Conservation (phyloP, 169 alveolate genomes). For the Plasmodium yoelii region DNA sequence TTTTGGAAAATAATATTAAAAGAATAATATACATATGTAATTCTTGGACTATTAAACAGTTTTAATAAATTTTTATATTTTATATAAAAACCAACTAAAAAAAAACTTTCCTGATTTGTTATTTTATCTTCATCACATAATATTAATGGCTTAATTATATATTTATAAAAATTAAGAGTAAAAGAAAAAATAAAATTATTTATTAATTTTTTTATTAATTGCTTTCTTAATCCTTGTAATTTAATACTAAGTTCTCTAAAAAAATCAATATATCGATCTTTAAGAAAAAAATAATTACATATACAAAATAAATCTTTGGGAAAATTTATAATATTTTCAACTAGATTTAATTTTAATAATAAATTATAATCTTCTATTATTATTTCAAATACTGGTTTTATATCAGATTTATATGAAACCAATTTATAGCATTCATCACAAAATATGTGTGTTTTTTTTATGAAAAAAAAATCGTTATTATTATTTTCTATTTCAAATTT, state of each 20-base stretch:
- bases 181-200: constrained; percentile 57
- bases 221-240: constrained; percentile 29
- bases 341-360: constrained; percentile 22
- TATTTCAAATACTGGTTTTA: constrained; percentile 15
- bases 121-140: constrained; percentile 53
- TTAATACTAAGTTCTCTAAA: constrained; percentile 49
- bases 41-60: constrained; percentile 61
- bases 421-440: constrained; percentile 43
- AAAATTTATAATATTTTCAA: constrained; percentile 3
- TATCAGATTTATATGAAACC: constrained; percentile 20
- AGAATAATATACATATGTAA: constrained; percentile 40
- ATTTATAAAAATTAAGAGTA: constrained; percentile 46
- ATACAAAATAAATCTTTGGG: constrained; percentile 34
- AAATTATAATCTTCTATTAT: constrained; percentile 49
- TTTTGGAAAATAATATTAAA: constrained; percentile 45
- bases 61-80: constrained; percentile 41
- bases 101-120: constrained; percentile 20
- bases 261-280: constrained; percentile 45
- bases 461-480: constrained; percentile 23
- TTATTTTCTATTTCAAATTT: not conserved
- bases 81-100: constrained; percentile 60
- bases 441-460: constrained; percentile 60
- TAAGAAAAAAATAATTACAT: constrained; percentile 73
- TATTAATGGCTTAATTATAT: constrained; percentile 41
- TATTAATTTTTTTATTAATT: constrained; percentile 29